Evolutionary conservation across 345 rosid genomes (phyloP).

Genomic region (Linum lewisii): DNA sequence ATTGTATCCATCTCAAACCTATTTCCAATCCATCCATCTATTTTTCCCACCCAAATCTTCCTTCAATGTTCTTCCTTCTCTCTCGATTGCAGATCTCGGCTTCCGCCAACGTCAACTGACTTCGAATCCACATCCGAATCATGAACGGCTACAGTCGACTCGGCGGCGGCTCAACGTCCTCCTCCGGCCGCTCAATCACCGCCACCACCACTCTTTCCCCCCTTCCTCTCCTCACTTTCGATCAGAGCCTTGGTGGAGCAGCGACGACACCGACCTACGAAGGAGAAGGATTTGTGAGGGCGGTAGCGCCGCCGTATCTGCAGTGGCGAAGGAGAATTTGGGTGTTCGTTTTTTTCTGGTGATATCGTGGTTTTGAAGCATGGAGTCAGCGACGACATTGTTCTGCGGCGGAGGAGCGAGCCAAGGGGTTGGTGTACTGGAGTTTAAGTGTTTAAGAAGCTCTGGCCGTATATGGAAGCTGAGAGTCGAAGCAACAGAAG

Average conservation of each 20-base stretch:
- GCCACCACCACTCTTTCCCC: constrained; percentile 40
- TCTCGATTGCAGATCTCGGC: too few species aligned
- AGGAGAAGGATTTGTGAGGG: constrained; percentile 12
- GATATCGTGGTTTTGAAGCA: constrained; percentile 46
- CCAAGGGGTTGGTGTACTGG: constrained; percentile 75
- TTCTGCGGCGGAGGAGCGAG: constrained; percentile 40
- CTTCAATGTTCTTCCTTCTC: too few species aligned
- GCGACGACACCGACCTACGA: constrained; percentile 4
- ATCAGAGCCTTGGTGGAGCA: constrained; percentile 37
- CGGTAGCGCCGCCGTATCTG: constrained; percentile 22
- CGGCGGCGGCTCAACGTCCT: too few species aligned
- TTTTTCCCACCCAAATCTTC: too few species aligned
- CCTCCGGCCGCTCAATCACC: too few species aligned
- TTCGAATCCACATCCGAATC: not conserved
- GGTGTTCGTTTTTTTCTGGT: constrained; percentile 39
- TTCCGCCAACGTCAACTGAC: too few species aligned
- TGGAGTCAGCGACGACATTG: constrained; percentile 26
- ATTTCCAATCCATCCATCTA: too few species aligned
- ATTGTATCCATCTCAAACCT: too few species aligned
- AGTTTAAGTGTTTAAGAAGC: constrained; percentile 69
- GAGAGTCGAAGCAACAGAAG: constrained; percentile 37
- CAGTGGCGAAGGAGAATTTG: constrained; percentile 29
- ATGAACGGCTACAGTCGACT: too few species aligned
- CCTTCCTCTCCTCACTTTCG: constrained; percentile 79
- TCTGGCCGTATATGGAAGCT: constrained; percentile 83